Evolutionary conservation across 768 basidiomycete species (phyloP).

Genomic region (Rhodocollybia butyracea): DNA sequence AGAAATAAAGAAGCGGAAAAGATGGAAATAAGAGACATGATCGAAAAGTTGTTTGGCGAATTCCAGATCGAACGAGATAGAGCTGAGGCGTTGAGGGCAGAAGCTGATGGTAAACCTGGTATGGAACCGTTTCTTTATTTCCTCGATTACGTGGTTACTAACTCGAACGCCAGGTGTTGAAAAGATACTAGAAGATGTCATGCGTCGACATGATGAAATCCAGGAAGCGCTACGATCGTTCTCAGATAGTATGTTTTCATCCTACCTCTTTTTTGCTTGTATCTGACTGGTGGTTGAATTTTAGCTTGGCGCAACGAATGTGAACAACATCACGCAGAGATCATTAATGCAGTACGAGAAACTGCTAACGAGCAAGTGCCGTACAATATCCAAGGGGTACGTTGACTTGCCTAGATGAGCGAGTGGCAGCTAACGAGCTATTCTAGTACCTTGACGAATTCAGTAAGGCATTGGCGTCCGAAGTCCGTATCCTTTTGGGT

Average conservation of each 20-base stretch:
- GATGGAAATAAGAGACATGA: slow-evolving; percentile 58
- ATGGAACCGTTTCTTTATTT: slow-evolving; percentile 15
- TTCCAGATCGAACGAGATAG: slow-evolving; percentile 48
- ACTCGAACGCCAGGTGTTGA: slow-evolving; percentile 46
- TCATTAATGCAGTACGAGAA: slow-evolving; percentile 60
- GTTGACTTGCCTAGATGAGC: slow-evolving; percentile 21
- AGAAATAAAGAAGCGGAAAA: slow-evolving; percentile 55
- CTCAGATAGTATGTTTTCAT: slow-evolving; percentile 47
- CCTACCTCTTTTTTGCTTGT: neutral
- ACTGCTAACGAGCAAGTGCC: slow-evolving; percentile 76
- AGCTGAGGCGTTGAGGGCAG: slow-evolving; percentile 51
- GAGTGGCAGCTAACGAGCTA: neutral
- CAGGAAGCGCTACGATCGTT: slow-evolving; percentile 51
- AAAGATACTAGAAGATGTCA: slow-evolving; percentile 55
- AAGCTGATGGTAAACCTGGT: slow-evolving; percentile 57
- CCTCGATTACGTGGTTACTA: slow-evolving; percentile 1
- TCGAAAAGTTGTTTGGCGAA: slow-evolving; percentile 54
- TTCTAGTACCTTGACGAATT: slow-evolving; percentile 82
- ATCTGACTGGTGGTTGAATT: slow-evolving; percentile 12
- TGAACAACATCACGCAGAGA: slow-evolving; percentile 61
- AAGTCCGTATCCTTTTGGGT: slow-evolving; percentile 78
- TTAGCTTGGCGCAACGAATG: slow-evolving; percentile 70
- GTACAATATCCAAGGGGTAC: slow-evolving; percentile 80
- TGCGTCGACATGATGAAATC: slow-evolving; percentile 57
- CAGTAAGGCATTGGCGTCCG: slow-evolving; percentile 77